Evolutionary conservation across 768 basidiomycete genomes (phyloP).

Genomic region (Leccinum imitatum): DNA sequence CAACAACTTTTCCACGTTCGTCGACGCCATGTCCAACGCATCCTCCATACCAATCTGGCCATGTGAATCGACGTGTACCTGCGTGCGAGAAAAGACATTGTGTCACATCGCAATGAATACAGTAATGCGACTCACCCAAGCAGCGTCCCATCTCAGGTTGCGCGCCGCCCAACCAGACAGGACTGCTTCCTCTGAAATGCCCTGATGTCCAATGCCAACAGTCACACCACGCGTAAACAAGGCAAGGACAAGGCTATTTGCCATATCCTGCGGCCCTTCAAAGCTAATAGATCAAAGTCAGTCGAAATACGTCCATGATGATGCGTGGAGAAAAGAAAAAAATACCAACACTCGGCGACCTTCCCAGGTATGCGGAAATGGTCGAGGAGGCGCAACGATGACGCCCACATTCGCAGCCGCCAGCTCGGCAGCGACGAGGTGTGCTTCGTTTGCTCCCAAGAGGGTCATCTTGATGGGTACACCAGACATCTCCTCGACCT

Average conservation of each 20-base stretch:
- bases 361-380: slow-evolving; percentile 70
- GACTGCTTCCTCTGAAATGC: slow-evolving; percentile 52
- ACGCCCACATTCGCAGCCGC: slow-evolving; percentile 65
- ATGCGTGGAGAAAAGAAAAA: background rate
- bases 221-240: slow-evolving; percentile 58
- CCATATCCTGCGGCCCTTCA: slow-evolving; percentile 70
- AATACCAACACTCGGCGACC: slow-evolving; percentile 54
- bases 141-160: slow-evolving; percentile 85
- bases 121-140: slow-evolving; percentile 80
- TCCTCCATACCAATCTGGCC: slow-evolving; percentile 40
- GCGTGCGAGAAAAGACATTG: background rate
- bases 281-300: slow-evolving; percentile 36
- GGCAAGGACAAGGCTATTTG: slow-evolving; percentile 64
- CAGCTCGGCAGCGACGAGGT: slow-evolving; percentile 43
- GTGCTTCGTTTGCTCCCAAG: slow-evolving; percentile 57
- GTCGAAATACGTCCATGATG: background rate
- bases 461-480: slow-evolving; percentile 46
- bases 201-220: slow-evolving; percentile 52
- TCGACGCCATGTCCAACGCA: slow-evolving; percentile 42
- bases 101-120: background rate
- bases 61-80: slow-evolving; percentile 37
- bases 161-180: slow-evolving; percentile 81
- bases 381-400: slow-evolving; percentile 60
- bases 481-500: slow-evolving; percentile 42
- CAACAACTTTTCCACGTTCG: slow-evolving; percentile 43